Conservation (phyloP, 2,329 filamentous ascomycete species). For the Stagonosporopsis tanaceti region DNA sequence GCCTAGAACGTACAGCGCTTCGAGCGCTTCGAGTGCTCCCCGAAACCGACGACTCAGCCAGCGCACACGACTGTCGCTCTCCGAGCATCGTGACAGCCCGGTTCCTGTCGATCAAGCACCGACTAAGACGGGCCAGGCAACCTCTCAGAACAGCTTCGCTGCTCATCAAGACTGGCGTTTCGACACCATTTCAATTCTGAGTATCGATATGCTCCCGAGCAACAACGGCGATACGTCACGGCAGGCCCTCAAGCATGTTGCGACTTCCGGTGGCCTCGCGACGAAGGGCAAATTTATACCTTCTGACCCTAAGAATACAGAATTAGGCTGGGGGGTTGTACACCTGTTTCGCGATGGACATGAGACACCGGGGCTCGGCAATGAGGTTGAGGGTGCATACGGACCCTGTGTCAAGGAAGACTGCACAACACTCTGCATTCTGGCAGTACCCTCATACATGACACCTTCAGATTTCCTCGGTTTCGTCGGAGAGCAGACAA, state of each 20-base stretch:
- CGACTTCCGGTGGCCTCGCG: slow-evolving; percentile 65
- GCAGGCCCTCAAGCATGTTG: slow-evolving; percentile 48
- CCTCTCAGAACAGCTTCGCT: slow-evolving; percentile 40
- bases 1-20: slow-evolving; percentile 26
- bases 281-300: slow-evolving; percentile 84
- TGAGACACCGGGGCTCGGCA: slow-evolving; percentile 70
- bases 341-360: slow-evolving; percentile 90
- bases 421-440: slow-evolving; percentile 89
- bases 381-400: slow-evolving; percentile 51
- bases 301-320: slow-evolving; percentile 73
- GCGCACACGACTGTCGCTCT: slow-evolving; percentile 45
- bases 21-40: slow-evolving; percentile 29
- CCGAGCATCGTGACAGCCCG: slow-evolving; percentile 48
- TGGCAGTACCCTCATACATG: slow-evolving; percentile 93
- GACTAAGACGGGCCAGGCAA: slow-evolving; percentile 30
- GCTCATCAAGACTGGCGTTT: slow-evolving; percentile 77
- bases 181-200: slow-evolving; percentile 78
- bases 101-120: slow-evolving; percentile 49
- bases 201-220: slow-evolving; percentile 73
- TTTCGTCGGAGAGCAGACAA: slow-evolving; percentile 88
- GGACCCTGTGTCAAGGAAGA: slow-evolving; percentile 62
- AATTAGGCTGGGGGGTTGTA: slow-evolving; percentile 90
- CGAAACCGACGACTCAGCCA: slow-evolving; percentile 44
- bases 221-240: slow-evolving; percentile 36
- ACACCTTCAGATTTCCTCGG: slow-evolving; percentile 89